A percentile compares a stretch with the other conserved stretches of the same genome.
These are phyloP conservation scores for Boletus tomentosulus DNA, from an alignment of 768 basidiomycete genomes.

Conservation along the genomic window DNA sequence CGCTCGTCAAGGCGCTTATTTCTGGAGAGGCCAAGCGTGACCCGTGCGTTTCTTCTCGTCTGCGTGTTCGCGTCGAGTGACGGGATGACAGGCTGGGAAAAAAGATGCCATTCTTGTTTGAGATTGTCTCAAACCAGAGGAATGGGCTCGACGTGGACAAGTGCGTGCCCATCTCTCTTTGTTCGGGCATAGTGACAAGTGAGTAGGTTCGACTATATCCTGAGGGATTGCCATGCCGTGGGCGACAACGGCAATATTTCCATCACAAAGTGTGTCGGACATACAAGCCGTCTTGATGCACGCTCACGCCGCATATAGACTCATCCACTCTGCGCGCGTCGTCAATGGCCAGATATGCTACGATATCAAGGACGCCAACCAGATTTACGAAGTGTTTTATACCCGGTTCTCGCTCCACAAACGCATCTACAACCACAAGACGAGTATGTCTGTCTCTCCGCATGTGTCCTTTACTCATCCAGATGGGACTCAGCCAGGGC, in stretches of 20 bases:
- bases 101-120: slow-evolving; percentile 74
- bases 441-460: slow-evolving; percentile 32
- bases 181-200: neutral
- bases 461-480: neutral
- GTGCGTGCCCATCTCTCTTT: slow-evolving; percentile 30
- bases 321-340: slow-evolving; percentile 72
- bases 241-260: slow-evolving; percentile 57
- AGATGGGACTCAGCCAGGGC: slow-evolving; percentile 49
- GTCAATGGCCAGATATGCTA: slow-evolving; percentile 75
- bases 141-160: slow-evolving; percentile 89
- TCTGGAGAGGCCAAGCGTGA: slow-evolving; percentile 53
- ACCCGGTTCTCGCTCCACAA: slow-evolving; percentile 81
- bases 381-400: slow-evolving; percentile 68
- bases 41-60: slow-evolving; percentile 37
- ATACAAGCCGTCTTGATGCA: neutral
- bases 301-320: slow-evolving; percentile 35
- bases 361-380: slow-evolving; percentile 75
- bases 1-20: slow-evolving; percentile 76
- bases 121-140: slow-evolving; percentile 77
- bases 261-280: slow-evolving; percentile 36
- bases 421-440: slow-evolving; percentile 78
- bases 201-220: slow-evolving; percentile 75
- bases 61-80: neutral
- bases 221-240: slow-evolving; percentile 67
- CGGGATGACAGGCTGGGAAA: slow-evolving; percentile 20